A percentile compares a stretch with the other conserved stretches of the same genome.
These are phyloP conservation scores for Chlorella vulgaris DNA, from an alignment of 139 green algal genomes.

Conservation along the genomic window DNA sequence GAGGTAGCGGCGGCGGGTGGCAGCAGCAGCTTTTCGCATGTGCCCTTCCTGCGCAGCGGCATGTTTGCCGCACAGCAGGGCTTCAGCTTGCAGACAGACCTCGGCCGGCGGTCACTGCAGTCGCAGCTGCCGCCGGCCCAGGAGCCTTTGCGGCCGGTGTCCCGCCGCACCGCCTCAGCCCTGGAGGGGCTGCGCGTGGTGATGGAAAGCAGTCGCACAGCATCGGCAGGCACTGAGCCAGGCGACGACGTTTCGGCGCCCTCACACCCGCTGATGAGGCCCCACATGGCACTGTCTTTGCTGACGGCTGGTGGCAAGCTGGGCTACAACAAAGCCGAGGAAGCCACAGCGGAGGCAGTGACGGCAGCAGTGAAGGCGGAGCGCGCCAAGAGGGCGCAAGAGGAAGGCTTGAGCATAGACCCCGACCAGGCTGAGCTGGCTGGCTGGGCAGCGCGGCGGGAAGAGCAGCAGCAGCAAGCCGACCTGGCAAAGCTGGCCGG, in stretches of 20 bases:
- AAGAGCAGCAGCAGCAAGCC: not conserved
- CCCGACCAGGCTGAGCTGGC: not conserved
- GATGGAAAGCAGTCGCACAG: not conserved
- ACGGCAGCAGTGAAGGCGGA: not conserved
- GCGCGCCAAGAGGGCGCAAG: not conserved
- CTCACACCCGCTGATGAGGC: not conserved
- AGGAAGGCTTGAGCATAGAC: not conserved
- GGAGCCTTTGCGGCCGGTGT: not conserved
- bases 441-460: too few species aligned
- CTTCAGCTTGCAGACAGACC: not conserved
- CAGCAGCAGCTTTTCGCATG: not conserved
- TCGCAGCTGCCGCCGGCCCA: not conserved
- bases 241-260: not conserved
- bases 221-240: not conserved
- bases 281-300: too few species aligned
- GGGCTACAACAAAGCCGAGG: not conserved
- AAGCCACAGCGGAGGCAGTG: not conserved
- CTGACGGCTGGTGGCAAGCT: not conserved
- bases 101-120: not conserved
- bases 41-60: constrained; percentile 22
- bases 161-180: not conserved
- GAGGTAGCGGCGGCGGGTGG: not conserved
- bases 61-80: constrained; percentile 22
- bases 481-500: not conserved
- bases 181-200: not conserved